Evolutionary conservation across 805 yeast genomes (phyloP).

Genomic region (Kodamaea kakaduensis): DNA sequence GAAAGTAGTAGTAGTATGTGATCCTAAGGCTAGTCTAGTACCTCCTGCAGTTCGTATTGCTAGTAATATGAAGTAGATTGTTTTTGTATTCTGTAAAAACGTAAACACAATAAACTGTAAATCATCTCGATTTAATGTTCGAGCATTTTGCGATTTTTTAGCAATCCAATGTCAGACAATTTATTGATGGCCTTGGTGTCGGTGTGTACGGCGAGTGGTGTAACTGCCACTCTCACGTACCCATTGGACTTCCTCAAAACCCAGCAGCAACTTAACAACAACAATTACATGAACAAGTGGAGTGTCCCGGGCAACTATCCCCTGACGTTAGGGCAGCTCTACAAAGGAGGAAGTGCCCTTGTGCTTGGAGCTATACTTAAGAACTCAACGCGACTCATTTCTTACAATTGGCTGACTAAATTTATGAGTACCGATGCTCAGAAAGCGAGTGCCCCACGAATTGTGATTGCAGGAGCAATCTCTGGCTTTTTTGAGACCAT

Average conservation of each 20-base stretch:
- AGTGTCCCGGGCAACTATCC: constrained; percentile 33
- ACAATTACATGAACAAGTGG: constrained; percentile 32
- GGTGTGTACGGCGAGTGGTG: constrained; percentile 60
- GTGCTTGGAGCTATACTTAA: constrained; percentile 72
- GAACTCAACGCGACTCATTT: constrained; percentile 66
- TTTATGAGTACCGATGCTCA: constrained; percentile 53
- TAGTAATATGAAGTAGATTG: not conserved
- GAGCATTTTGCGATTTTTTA: not conserved
- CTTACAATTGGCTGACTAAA: constrained; percentile 71
- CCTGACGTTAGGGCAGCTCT: constrained; percentile 30
- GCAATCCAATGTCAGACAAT: constrained; percentile 22
- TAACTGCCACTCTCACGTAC: constrained; percentile 59
- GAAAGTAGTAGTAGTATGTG: too few species aligned
- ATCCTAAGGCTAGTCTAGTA: too few species aligned
- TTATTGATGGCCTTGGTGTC: constrained; percentile 56
- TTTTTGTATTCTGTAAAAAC: too few species aligned
- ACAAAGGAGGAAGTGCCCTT: constrained; percentile 68
- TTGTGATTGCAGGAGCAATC: constrained; percentile 78
- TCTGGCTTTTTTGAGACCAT: constrained; percentile 82
- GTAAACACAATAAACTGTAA: too few species aligned
- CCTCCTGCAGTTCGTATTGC: too few species aligned
- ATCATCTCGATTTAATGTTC: not conserved
- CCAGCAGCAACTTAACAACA: constrained; percentile 54
- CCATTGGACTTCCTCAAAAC: constrained; percentile 73
- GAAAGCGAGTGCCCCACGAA: constrained; percentile 69